Evolutionary conservation across 345 rosid species (phyloP).

Genomic region (Clausena lansium): DNA sequence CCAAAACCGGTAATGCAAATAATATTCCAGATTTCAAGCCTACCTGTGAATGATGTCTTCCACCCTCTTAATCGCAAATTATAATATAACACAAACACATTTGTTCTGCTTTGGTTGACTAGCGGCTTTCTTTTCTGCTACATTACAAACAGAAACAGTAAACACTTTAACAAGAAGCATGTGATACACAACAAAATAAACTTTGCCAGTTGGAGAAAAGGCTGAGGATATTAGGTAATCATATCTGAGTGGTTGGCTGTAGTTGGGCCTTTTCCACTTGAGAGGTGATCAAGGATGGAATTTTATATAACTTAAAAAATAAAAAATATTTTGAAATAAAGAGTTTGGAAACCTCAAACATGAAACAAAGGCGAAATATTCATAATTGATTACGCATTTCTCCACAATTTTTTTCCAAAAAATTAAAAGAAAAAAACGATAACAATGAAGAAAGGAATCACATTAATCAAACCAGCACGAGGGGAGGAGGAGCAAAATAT

Average conservation of each 20-base stretch:
- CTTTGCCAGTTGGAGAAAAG: constrained; percentile 11
- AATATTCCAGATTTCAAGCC: constrained; percentile 4
- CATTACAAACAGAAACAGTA: constrained; percentile 17
- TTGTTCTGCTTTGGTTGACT: constrained; percentile 64
- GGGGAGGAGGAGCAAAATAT: not conserved
- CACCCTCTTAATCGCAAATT: constrained; percentile 27
- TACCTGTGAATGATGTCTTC: constrained; percentile 29
- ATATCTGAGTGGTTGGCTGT: constrained; percentile 11
- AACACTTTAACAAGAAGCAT: constrained; percentile 13
- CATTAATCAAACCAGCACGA: not conserved
- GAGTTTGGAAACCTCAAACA: not conserved
- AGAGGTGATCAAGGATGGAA: constrained; percentile 8
- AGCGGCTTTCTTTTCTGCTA: constrained; percentile 69
- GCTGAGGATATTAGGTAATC: constrained; percentile 14
- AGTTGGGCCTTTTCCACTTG: not conserved
- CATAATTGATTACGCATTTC: not conserved
- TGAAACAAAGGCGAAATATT: not conserved
- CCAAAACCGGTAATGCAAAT: not conserved
- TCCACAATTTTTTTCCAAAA: not conserved
- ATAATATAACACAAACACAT: constrained; percentile 85
- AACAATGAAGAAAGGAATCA: not conserved
- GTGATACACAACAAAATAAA: not conserved
- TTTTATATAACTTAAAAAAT: not conserved
- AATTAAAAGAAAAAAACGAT: not conserved
- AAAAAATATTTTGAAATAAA: not conserved